Base-by-base conservation (phyloP, 2,329 filamentous ascomycete genomes). In the Didymella sp. region DNA sequence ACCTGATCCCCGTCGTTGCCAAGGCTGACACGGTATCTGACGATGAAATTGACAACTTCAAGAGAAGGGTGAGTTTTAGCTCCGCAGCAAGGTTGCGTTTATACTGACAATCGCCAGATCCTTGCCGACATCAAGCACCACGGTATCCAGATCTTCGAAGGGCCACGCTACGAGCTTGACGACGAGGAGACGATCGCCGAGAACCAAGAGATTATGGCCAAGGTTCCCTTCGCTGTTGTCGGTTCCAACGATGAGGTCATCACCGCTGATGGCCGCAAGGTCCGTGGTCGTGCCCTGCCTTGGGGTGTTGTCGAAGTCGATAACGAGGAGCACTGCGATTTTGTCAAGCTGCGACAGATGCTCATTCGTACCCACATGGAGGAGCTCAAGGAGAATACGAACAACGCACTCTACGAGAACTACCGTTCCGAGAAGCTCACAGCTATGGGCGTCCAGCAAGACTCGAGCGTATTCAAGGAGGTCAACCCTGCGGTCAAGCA, bases 131-230 rank as follows among this genome's bases (percentile, higher is more conserved):
- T 99, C 79, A 89, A 95, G 80, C 88, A 96, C 82, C 94, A 99
- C 82, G 90, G 89, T 73, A 97, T 99, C 73, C 93, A 97, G 79
- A 99, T 99, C 81, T 99, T 99, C 77, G 95, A 99, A 80, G 95
- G 95, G 7, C 95, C 95, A 65, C 91, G 94, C 68, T 99, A 99
- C 80, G 95, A 99, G 81, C 89, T 98, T 62, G 95, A 99, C 74
- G 95, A 99, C 68, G 95, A 99, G 81, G 95, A 99, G 85, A 99
- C 95, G 33, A 97, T 99, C 77, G 95, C 95, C 24, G 95, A 99
- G 86, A 99, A 99, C 86, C 95, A 96, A 79, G 95, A 99, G 83
- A 99, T 99, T 79, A 95, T 99, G 92, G 97, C 94, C 77, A 98
- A 98, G 86, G 94, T 99, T 58, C 95, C 95, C 37, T 99, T 99